Percentiles rank a stretch among this genome's conserved stretches.
These are phyloP conservation scores for Haplographium delicatum DNA, from an alignment of 495 filamentous ascomycete genomes.

Conservation along the genomic window DNA sequence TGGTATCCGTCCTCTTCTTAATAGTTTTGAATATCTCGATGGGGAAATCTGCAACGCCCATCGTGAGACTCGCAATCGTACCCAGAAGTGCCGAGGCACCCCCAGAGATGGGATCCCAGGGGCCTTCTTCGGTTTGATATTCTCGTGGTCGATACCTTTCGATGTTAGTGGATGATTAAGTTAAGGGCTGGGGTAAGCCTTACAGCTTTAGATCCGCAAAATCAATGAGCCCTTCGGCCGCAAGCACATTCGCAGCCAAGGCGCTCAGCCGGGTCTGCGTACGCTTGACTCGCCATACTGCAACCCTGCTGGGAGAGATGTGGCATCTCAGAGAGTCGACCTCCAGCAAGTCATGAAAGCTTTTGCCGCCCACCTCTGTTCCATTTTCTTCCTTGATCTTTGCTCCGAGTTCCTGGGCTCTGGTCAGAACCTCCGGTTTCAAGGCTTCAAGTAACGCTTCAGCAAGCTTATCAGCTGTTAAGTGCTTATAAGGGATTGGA, in stretches of 20 bases:
- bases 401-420: conserved; percentile 53
- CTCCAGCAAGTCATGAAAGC: conserved; percentile 65
- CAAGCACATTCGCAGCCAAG: conserved; percentile 61
- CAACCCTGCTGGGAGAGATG: conserved; percentile 57
- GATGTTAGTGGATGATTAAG: conserved; percentile 20
- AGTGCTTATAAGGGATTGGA: conserved; percentile 64
- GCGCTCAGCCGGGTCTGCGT: conserved; percentile 59
- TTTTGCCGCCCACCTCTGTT: conserved; percentile 54
- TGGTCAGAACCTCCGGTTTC: conserved; percentile 46
- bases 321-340: conserved; percentile 56
- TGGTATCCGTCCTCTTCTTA: conserved; percentile 17
- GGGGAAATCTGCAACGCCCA: conserved; percentile 81
- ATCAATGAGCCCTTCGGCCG: conserved; percentile 54
- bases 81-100: conserved; percentile 69
- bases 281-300: conserved; percentile 65
- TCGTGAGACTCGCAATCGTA: conserved; percentile 66
- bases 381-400: conserved; percentile 63
- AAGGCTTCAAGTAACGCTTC: conserved; percentile 55
- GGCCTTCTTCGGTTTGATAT: conserved; percentile 67
- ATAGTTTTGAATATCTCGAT: conserved; percentile 52
- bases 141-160: conserved; percentile 59
- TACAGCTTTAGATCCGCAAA: conserved; percentile 66
- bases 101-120: conserved; percentile 67
- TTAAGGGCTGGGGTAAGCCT: conserved; percentile 20
- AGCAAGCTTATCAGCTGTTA: conserved; percentile 58